phyloP scores from a whole-genome alignment of 2,329 filamentous ascomycete genomes.

The Beauveria bassiana region DNA sequence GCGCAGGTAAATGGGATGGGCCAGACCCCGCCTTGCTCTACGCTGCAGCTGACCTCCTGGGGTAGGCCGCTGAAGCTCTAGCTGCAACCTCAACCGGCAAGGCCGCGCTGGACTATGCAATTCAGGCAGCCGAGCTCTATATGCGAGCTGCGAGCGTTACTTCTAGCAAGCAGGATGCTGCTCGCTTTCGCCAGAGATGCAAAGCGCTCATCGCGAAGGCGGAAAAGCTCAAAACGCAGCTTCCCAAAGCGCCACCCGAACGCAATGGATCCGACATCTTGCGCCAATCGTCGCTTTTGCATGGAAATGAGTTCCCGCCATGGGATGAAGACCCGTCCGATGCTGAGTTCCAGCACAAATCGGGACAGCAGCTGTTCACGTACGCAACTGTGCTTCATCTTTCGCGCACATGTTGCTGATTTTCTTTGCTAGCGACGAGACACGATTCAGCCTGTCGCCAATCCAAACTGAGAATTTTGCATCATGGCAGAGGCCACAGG shows the following conservation, averaged over 20 bases:
- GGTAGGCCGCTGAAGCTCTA: constrained; percentile 32
- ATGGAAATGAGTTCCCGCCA: constrained; percentile 75
- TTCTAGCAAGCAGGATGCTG: constrained; percentile 53
- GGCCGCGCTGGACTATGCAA: constrained; percentile 66
- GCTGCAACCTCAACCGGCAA: constrained; percentile 26
- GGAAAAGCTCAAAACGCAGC: constrained; percentile 60
- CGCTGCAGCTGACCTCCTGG: not conserved
- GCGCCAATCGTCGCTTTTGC: constrained; percentile 67
- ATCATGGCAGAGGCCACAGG: constrained; percentile 71
- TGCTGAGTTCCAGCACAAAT: constrained; percentile 50
- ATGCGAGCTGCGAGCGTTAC: constrained; percentile 66
- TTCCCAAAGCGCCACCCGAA: constrained; percentile 1
- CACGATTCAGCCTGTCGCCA: constrained; percentile 63
- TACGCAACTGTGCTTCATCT: constrained; percentile 33
- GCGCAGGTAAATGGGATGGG: constrained; percentile 24
- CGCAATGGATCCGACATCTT: constrained; percentile 41
- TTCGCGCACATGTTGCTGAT: not conserved
- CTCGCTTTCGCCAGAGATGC: constrained; percentile 60
- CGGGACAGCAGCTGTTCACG: constrained; percentile 52
- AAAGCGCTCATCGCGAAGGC: constrained; percentile 62
- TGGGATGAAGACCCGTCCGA: constrained; percentile 62
- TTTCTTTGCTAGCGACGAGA: constrained; percentile 50
- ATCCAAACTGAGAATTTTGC: constrained; percentile 69
- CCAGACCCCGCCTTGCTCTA: not conserved
- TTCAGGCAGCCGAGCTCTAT: constrained; percentile 71